Base-by-base conservation (phyloP, 164 flowering plant genomes). In the Akebia trifoliata region DNA sequence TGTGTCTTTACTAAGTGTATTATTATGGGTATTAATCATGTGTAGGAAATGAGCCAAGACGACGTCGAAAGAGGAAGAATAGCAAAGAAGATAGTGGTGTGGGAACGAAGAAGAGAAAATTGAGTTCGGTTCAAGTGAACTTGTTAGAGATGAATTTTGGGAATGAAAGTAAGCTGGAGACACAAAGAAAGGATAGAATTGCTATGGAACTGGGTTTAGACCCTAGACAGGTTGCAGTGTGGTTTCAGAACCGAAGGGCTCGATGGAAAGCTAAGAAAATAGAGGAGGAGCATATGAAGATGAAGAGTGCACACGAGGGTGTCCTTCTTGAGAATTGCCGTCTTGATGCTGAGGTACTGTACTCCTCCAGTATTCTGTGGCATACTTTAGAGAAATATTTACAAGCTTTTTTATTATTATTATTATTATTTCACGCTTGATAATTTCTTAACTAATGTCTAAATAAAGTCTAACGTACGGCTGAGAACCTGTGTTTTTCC, bases 171-270 rank as follows among this genome's bases (percentile, higher is more conserved):
- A 85, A 85, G 61, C 57, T 85, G 60, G 86, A 82, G 72, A 69
- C 87, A 1, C 84, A 75, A 60, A 72, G 88, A 49, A 85, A 85
- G 59, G 87, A 77, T 43, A 42, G 69, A 60, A 61, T 85, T 2
- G 91, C 91, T 2, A 37, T 71, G 10, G 83, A 85, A 64, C 69
- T 85, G 12, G 87, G 86, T 9, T 68, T 85, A 0, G 87, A 82
- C 31, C 87, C 91, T 0, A 69, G 84, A 17, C 91, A 85, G 34
- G 91, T 85, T 1, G 87, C 91, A 1, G 86, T 85, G 3, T 85
- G 91, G 91, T 85, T 85, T 49, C 91, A 85, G 64, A 85, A 85
- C 71, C 47, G 87, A n/a, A 54, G 91, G 54, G 87, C 86, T 8
- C 70, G 91, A 0, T 82, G 83, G 84, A 85, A 79, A 81, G 76